Base-by-base conservation (phyloP, 805 yeast genomes). In the Priceomyces haplophilus region DNA sequence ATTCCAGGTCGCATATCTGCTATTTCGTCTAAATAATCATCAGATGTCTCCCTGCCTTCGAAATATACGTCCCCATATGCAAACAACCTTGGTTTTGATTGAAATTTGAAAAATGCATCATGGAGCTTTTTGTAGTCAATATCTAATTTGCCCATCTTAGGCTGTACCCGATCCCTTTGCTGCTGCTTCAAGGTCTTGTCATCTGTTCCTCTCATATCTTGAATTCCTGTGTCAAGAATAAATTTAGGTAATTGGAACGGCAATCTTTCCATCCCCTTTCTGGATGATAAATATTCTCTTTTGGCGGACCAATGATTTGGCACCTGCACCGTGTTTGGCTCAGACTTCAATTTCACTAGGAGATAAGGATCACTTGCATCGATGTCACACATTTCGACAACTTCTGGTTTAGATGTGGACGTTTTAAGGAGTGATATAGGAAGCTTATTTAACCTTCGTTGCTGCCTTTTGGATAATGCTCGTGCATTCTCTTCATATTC, bases 261-360 rank as follows among this genome's bases (percentile, higher is more conserved):
- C 7, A 75, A 73, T 51, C 80, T 80, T 42, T 82, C 89, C 17
- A 80, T 48, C 1, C 90, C 84, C 40, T 85, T 72, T 47, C 80
- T 76, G 1, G 82, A 72, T 1, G 88, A 67, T 3, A 89, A 63
- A 52, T 82, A 89, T 30, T 86, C 96, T 40, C 85, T 68, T 55
- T 88, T 88, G 12, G 75, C 65, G 41, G 79, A 79, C 99, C 99
- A 91, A 61, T 89, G 93, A 0, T 64, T 55, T 0, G 98, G 98
- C 1, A 91, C 88, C 1, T 80, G 86, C 0, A 90, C 82, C 1
- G 67, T 73, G 49, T 88, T 86, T 43, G 79, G 81, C 27, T 69
- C 64, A 0, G 82, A 65, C 56, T 90, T 91, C 38, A 91, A 60
- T 17, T 73, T 67, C 0, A 86, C 79, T 11, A 80, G 69, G 16